These are phyloP conservation scores for Phenoliferia sp. DNA, from an alignment of 1,284 basidiomycete genomes.

Conservation along the genomic window DNA sequence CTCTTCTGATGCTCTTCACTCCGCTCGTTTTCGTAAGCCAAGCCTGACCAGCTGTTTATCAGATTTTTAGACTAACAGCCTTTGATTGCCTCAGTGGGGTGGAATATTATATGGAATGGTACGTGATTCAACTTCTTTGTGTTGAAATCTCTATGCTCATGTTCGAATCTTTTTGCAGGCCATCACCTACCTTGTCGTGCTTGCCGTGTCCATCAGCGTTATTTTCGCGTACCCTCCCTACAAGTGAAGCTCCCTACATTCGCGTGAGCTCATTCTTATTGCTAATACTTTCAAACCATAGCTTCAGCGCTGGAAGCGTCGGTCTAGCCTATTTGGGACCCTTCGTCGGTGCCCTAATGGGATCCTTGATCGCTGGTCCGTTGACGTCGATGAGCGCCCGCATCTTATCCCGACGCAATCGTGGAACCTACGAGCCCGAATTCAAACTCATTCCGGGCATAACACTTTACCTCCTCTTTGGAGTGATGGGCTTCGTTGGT, in stretches of 20 bases:
- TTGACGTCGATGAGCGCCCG: slow-evolving; percentile 10
- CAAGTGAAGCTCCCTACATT: neutral
- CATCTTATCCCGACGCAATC: slow-evolving; percentile 10
- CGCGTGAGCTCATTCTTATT: too few relatives aligned
- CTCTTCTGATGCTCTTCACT: slow-evolving; percentile 10
- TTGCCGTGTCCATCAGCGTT: slow-evolving; percentile 19
- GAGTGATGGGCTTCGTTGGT: neutral
- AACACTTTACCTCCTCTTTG: neutral
- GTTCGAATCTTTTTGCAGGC: neutral
- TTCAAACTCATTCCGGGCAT: neutral
- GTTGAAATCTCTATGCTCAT: neutral
- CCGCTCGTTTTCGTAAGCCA: slow-evolving; percentile 13
- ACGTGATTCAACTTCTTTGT: neutral
- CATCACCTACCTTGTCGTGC: neutral
- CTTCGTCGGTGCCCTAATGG: slow-evolving; percentile 10
- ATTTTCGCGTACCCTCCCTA: slow-evolving; percentile 3
- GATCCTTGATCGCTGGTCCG: slow-evolving; percentile 9
- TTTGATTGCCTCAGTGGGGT: neutral
- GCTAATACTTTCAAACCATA: too few relatives aligned
- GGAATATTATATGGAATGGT: neutral
- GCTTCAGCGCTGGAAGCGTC: neutral
- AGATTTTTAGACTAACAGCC: neutral
- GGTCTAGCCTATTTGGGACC: neutral
- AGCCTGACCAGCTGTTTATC: too few relatives aligned
- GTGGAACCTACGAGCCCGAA: slow-evolving; percentile 21